Percentiles rank a stretch among this genome's conserved stretches.
These are phyloP conservation scores for Aspergillus pseudonomiae DNA, from an alignment of 2,329 filamentous ascomycete species.

Conservation along the genomic window DNA sequence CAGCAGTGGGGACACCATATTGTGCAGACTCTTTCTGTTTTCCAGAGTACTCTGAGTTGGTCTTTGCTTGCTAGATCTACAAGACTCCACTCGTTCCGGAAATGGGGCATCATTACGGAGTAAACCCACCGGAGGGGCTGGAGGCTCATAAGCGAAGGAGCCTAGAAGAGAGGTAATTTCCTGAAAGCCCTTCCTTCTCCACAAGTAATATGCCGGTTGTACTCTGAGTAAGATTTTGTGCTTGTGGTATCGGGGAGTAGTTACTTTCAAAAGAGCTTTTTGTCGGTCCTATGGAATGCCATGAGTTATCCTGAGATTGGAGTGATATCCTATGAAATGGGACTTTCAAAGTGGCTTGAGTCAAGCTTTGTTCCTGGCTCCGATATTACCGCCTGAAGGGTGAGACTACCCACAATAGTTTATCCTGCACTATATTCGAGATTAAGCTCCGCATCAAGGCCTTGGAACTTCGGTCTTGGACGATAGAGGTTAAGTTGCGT, in stretches of 20 bases:
- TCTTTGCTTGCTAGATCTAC: conserved; percentile 19
- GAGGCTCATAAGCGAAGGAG: background rate
- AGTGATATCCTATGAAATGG: background rate
- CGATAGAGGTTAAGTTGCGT: background rate
- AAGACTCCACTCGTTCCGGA: conserved; percentile 12
- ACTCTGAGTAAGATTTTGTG: background rate
- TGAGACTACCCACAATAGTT: background rate
- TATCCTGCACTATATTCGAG: background rate
- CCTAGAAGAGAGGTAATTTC: background rate
- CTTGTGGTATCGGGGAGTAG: background rate
- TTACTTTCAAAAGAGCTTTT: background rate
- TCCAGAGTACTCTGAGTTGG: conserved; percentile 9
- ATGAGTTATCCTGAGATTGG: background rate
- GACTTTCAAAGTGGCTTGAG: background rate
- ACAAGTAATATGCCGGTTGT: background rate
- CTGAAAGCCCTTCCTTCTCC: background rate
- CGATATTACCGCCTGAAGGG: background rate
- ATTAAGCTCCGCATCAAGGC: background rate
- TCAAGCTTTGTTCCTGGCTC: background rate
- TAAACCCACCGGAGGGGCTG: background rate
- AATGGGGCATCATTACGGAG: conserved; percentile 2
- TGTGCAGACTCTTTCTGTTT: conserved; percentile 2
- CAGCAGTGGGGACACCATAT: background rate
- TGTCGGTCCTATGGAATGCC: background rate
- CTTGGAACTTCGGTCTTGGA: background rate